Evolutionary conservation across 768 basidiomycete species (phyloP), one percentile per base, ranked within the genome.

Genomic region (Gymnopilus dilepis): DNA sequence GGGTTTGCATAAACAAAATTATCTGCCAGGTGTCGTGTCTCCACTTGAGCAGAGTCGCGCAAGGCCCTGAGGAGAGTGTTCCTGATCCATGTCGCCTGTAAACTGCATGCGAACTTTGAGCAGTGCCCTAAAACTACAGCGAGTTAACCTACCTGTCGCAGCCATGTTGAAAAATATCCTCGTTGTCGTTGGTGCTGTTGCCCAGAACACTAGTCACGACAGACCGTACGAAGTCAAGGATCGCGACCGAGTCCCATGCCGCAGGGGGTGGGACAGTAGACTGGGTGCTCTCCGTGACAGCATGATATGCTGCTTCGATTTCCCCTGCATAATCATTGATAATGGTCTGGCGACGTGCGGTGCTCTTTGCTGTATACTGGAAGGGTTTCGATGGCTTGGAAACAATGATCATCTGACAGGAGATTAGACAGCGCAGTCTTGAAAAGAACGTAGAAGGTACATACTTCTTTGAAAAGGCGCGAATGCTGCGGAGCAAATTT

Each of bases 361-460:
- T 78, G 26, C 72, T 73, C 67, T 84, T 84, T 1, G 75, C 69
- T 0, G 81, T 82, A 52, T 76, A 77, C 9, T 65, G 68, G 56
- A 84, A 81, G 1, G 82, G 81, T 57, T 79, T 79, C 3, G 69
- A 65, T 0, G 77, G 74, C 3, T 68, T 70, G 0, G 77, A 64
- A 22, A 82, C 69, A 4, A 82, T 50, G 51, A 84, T 76, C 79
- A 83, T 84, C 79, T 82, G 11, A 26, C 12, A 24, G 17, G 19
- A 28, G 9, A 19, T 4, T 47, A 26, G 13, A 28, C 28, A 12
- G 28, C 4, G 24, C 13, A 12, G n/a, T 12, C 6, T 12, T 3
- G 17, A 2, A 37, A 37, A 37, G 34, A 2, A 26, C 11, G 9
- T 15, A 26, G 4, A 12, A 28, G 22, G 47, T 26, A n/a, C 47